Percentiles rank a stretch among this genome's conserved stretches.
Conservation (phyloP, 2,329 filamentous ascomycete genomes). For the Orbilia oligospora region DNA sequence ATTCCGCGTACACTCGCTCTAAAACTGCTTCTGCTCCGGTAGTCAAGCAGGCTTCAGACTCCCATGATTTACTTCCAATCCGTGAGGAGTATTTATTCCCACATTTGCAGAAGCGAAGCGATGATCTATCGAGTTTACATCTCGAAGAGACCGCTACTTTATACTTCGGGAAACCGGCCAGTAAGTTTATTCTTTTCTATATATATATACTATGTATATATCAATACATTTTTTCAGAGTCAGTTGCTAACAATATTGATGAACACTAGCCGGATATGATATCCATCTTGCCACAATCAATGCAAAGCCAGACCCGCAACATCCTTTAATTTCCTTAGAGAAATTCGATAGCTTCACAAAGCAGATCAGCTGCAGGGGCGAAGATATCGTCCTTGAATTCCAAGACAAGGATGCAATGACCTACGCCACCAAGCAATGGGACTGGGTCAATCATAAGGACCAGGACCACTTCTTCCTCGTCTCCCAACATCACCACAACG, state of each 20-base stretch:
- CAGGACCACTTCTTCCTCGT: slow-evolving; percentile 30
- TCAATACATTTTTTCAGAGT: too few species aligned
- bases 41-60: background rate
- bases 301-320: slow-evolving; percentile 18
- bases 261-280: slow-evolving; percentile 5
- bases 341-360: slow-evolving; percentile 30
- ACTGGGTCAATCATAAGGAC: slow-evolving; percentile 37
- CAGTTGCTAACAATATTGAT: background rate
- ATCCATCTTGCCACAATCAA: slow-evolving; percentile 35
- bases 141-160: slow-evolving; percentile 14
- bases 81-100: slow-evolving; percentile 22
- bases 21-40: background rate
- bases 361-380: slow-evolving; percentile 12
- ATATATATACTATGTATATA: too few species aligned
- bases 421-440: slow-evolving; percentile 37
- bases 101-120: slow-evolving; percentile 25
- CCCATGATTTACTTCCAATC: slow-evolving; percentile 11
- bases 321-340: slow-evolving; percentile 32
- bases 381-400: slow-evolving; percentile 23
- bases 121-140: slow-evolving; percentile 20
- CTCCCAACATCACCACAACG: slow-evolving; percentile 36
- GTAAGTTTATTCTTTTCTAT: slow-evolving; percentile 4
- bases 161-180: slow-evolving; percentile 5
- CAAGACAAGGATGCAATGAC: slow-evolving; percentile 9
- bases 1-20: background rate